Conservation (phyloP, 768 basidiomycete species). For the Hortiboletus campestris region DNA sequence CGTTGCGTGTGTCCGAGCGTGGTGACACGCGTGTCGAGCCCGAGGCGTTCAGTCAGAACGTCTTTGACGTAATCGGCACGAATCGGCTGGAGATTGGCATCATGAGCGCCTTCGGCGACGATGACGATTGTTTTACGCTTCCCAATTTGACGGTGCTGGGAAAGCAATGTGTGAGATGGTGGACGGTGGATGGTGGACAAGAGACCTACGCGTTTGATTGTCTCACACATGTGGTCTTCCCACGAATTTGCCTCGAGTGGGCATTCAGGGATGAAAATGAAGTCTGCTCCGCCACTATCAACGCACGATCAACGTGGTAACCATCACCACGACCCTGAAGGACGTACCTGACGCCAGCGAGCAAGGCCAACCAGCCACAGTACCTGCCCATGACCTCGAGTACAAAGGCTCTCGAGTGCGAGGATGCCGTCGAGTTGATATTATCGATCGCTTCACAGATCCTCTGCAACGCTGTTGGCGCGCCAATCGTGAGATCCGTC, state of each 20-base stretch:
- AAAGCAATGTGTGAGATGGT: background rate
- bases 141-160: slow-evolving; percentile 83
- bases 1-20: slow-evolving; percentile 96
- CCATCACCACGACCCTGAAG: background rate
- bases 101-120: slow-evolving; percentile 94
- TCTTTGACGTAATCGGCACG: slow-evolving; percentile 88
- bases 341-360: slow-evolving; percentile 84
- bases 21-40: slow-evolving; percentile 94
- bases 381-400: slow-evolving; percentile 99
- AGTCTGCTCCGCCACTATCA: slow-evolving; percentile 84
- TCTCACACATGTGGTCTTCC: slow-evolving; percentile 90
- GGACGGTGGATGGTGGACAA: background rate
- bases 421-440: slow-evolving; percentile 94
- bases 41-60: slow-evolving; percentile 80
- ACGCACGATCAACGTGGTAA: slow-evolving; percentile 8
- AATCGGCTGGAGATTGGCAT: slow-evolving; percentile 87
- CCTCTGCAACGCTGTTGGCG: slow-evolving; percentile 90
- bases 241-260: slow-evolving; percentile 79
- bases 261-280: slow-evolving; percentile 94
- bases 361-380: slow-evolving; percentile 97
- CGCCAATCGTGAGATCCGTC: slow-evolving; percentile 97
- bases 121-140: slow-evolving; percentile 99
- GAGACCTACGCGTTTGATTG: slow-evolving; percentile 67
- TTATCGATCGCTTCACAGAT: slow-evolving; percentile 99
- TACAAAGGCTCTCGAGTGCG: slow-evolving; percentile 96